A percentile compares a stretch with the other conserved stretches of the same genome.
Evolutionary conservation across 139 green algal genomes (phyloP).

Genomic region (Closterium sp.): DNA sequence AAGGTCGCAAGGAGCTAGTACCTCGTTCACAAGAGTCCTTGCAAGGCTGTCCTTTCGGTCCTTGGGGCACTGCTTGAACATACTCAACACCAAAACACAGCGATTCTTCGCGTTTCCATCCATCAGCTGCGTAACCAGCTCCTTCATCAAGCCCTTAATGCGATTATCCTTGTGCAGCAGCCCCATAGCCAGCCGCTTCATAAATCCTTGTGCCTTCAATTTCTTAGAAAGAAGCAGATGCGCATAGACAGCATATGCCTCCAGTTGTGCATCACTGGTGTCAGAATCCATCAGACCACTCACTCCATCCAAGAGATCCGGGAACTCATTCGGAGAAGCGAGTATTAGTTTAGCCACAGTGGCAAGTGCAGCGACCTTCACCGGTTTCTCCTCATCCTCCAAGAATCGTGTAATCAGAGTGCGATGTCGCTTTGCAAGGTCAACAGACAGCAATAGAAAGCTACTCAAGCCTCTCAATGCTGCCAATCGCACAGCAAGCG

Average conservation of each 20-base stretch:
- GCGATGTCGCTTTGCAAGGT: neutral
- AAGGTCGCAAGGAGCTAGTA: neutral
- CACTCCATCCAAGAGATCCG: neutral
- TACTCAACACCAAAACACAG: neutral
- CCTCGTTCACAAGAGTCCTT: neutral
- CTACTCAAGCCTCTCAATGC: neutral
- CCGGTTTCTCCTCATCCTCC: neutral
- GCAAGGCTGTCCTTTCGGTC: neutral
- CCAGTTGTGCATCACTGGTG: neutral
- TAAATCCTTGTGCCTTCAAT: neutral
- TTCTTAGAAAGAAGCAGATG: neutral
- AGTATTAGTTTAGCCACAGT: neutral
- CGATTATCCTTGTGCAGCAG: neutral
- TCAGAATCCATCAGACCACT: neutral
- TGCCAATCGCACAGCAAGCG: neutral
- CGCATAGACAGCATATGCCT: neutral
- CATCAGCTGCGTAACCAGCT: neutral
- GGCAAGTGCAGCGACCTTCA: neutral
- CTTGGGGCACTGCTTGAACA: neutral
- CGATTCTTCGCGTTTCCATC: neutral
- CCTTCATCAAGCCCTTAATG: neutral
- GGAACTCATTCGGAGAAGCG: neutral
- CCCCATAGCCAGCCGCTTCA: neutral
- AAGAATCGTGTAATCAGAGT: neutral
- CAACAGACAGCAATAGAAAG: neutral